Evolutionary conservation across 2,329 filamentous ascomycete genomes (phyloP).

Genomic region (Pseudopithomyces chartarum): DNA sequence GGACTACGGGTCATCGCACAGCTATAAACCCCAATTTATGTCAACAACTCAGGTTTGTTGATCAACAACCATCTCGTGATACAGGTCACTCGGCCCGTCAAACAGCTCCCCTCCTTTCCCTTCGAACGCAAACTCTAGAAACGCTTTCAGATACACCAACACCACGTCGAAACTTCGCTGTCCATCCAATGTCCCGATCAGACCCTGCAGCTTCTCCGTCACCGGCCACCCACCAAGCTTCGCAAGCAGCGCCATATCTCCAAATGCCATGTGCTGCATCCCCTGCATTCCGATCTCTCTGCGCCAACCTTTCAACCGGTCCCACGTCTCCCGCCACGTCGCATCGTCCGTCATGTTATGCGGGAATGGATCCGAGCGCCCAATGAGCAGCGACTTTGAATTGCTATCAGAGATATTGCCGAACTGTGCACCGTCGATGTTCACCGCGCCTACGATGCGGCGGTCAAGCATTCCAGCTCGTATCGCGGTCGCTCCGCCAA

Average conservation of each 20-base stretch:
- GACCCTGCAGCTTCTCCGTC: not conserved
- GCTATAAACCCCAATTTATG: too few species aligned
- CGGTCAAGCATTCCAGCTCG: slow-evolving; percentile 21
- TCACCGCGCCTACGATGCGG: slow-evolving; percentile 25
- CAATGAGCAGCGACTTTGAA: slow-evolving; percentile 8
- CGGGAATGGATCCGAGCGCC: slow-evolving; percentile 37
- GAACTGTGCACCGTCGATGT: slow-evolving; percentile 33
- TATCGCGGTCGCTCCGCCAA: slow-evolving; percentile 32
- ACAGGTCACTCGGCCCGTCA: not conserved
- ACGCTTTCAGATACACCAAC: slow-evolving; percentile 6
- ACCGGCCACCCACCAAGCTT: slow-evolving; percentile 5
- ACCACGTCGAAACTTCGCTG: slow-evolving; percentile 6
- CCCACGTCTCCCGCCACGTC: slow-evolving; percentile 10
- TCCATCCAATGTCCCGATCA: slow-evolving; percentile 12
- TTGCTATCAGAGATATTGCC: slow-evolving; percentile 21
- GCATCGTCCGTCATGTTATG: slow-evolving; percentile 12
- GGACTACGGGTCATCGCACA: too few species aligned
- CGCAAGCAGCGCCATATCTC: slow-evolving; percentile 7
- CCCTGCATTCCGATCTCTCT: slow-evolving; percentile 10
- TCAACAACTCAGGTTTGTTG: not conserved
- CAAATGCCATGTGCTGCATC: slow-evolving; percentile 8
- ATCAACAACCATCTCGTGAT: not conserved
- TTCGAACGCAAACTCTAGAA: slow-evolving; percentile 13
- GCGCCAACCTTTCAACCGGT: slow-evolving; percentile 12
- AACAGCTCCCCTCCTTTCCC: slow-evolving; percentile 9